These are phyloP conservation scores for Zasmidium cellare DNA, from an alignment of 2,329 filamentous ascomycete species.

Conservation along the genomic window DNA sequence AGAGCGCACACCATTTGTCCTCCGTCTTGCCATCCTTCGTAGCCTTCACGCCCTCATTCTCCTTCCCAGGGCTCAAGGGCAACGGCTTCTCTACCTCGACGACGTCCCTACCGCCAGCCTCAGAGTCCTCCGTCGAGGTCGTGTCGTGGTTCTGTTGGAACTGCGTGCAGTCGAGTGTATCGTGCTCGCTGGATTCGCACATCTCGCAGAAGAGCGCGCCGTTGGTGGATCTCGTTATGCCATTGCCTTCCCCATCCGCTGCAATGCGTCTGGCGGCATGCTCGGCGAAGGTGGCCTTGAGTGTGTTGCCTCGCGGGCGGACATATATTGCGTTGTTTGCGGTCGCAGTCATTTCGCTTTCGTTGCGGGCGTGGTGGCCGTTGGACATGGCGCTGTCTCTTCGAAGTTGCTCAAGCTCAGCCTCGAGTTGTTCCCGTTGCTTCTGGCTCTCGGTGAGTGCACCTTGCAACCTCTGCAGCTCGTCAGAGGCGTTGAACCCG, in stretches of 20 bases:
- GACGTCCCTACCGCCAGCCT: constrained; percentile 11
- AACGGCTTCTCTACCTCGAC: constrained; percentile 13
- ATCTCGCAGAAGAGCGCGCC: constrained; percentile 81
- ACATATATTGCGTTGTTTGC: constrained; percentile 16
- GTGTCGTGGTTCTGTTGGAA: constrained; percentile 23
- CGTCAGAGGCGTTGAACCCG: constrained; percentile 38
- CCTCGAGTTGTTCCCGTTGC: constrained; percentile 81
- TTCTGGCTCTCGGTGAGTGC: constrained; percentile 71
- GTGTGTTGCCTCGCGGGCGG: constrained; percentile 50
- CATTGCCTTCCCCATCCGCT: background rate
- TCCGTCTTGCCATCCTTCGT: constrained; percentile 41
- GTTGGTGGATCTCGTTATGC: constrained; percentile 4
- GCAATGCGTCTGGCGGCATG: constrained; percentile 60
- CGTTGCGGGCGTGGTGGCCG: constrained; percentile 34
- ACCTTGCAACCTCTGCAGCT: constrained; percentile 58
- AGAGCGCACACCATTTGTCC: constrained; percentile 94
- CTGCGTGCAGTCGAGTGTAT: constrained; percentile 83
- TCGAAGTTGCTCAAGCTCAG: constrained; percentile 72
- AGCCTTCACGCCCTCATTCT: constrained; percentile 17
- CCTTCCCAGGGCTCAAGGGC: constrained; percentile 19
- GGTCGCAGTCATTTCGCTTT: constrained; percentile 31
- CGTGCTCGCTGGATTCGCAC: constrained; percentile 87
- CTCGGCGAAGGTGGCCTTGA: constrained; percentile 62
- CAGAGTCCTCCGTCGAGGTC: constrained; percentile 16
- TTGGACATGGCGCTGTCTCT: constrained; percentile 41